Conservation (phyloP, 495 filamentous ascomycete species). For the Sphaerosporella brunnea region DNA sequence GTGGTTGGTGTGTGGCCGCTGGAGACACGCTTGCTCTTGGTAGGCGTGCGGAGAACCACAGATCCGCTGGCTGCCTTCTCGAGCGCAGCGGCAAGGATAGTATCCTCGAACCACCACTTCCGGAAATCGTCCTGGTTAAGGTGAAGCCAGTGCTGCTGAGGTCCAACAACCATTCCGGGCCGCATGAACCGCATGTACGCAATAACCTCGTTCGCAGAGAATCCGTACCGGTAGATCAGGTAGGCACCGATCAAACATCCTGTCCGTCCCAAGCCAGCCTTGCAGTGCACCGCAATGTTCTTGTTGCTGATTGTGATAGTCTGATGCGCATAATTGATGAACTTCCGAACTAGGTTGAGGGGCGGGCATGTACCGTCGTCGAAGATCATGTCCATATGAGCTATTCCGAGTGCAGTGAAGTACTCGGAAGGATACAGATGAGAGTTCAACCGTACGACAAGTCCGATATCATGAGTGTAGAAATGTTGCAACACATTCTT, state of each 20-base stretch:
- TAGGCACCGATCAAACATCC: slow-evolving; percentile 95
- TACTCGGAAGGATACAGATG: slow-evolving; percentile 87
- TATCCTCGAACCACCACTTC: slow-evolving; percentile 95
- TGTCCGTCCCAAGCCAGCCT: slow-evolving; percentile 89
- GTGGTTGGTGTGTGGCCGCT: slow-evolving; percentile 56
- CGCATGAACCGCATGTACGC: slow-evolving; percentile 99
- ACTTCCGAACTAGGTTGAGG: slow-evolving; percentile 66
- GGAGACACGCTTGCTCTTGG: slow-evolving; percentile 39
- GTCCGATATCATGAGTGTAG: slow-evolving; percentile 60
- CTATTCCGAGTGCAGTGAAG: slow-evolving; percentile 86
- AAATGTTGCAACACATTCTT: slow-evolving; percentile 92
- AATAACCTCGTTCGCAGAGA: slow-evolving; percentile 95
- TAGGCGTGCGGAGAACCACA: slow-evolving; percentile 59
- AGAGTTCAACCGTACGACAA: slow-evolving; percentile 90
- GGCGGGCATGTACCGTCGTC: slow-evolving; percentile 94
- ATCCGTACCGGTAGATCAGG: slow-evolving; percentile 93
- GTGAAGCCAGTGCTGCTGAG: slow-evolving; percentile 98
- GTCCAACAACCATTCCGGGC: slow-evolving; percentile 96
- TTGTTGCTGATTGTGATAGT: slow-evolving; percentile 76
- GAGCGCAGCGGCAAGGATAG: slow-evolving; percentile 40
- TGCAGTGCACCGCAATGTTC: slow-evolving; percentile 94
- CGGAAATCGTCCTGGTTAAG: slow-evolving; percentile 92
- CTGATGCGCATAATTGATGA: slow-evolving; percentile 85
- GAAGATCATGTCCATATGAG: slow-evolving; percentile 97
- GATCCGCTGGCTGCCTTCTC: slow-evolving; percentile 31